Conservation (phyloP, 768 basidiomycete genomes). For the Podaxis sp. region DNA sequence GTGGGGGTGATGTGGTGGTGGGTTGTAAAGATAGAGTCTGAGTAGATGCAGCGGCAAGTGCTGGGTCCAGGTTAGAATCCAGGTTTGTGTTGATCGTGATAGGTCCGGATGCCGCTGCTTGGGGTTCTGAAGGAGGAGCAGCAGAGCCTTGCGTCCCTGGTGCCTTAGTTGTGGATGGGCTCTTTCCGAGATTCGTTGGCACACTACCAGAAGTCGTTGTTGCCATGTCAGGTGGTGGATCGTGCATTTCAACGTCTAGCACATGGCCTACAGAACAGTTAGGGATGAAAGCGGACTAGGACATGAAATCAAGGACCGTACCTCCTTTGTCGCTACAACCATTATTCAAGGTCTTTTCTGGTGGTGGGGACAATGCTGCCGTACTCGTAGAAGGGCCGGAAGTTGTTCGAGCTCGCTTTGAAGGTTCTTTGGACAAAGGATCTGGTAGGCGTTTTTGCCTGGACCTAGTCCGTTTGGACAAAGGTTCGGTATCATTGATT, state of each 20-base stretch:
- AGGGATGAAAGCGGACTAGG: neutral
- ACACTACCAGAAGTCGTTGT: neutral
- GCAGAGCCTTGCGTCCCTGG: neutral
- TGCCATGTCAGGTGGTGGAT: neutral
- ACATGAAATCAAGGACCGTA: neutral
- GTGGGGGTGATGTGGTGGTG: neutral
- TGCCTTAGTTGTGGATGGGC: slow-evolving; percentile 7
- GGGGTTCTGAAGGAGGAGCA: neutral
- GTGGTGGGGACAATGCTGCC: neutral
- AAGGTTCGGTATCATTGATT: slow-evolving; percentile 15
- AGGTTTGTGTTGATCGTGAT: slow-evolving; percentile 12
- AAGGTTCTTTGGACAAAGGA: slow-evolving; percentile 1
- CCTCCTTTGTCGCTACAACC: neutral
- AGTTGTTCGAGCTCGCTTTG: slow-evolving; percentile 8
- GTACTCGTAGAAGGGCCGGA: neutral
- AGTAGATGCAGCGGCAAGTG: neutral
- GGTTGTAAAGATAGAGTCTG: neutral
- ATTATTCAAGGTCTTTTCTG: neutral
- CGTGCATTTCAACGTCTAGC: slow-evolving; percentile 1
- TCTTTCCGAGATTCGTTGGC: neutral
- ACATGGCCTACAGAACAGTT: neutral
- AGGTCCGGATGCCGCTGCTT: neutral
- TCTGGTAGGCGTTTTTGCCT: slow-evolving; percentile 3
- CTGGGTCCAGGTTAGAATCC: slow-evolving; percentile 27
- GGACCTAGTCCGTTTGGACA: slow-evolving; percentile 7